A percentile compares a stretch with the other conserved stretches of the same genome.
Conservation (phyloP, 2,329 filamentous ascomycete species). For the Harringtonia lauricola region DNA sequence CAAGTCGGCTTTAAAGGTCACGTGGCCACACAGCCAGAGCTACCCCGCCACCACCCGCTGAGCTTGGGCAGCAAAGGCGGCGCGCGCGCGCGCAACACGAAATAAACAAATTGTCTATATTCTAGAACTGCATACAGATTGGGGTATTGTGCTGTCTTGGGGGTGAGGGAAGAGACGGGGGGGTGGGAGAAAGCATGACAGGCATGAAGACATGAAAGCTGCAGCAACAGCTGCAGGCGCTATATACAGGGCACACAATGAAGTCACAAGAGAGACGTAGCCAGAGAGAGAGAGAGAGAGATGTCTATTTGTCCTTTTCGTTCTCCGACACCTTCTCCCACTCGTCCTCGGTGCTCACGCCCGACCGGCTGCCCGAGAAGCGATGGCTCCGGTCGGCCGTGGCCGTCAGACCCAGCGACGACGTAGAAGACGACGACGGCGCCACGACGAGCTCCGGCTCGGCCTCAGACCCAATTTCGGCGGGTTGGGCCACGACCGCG, state of each 20-base stretch:
- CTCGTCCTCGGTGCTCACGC: constrained; percentile 79
- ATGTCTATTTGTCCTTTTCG: constrained; percentile 1
- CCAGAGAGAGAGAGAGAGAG: not conserved
- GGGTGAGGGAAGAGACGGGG: not conserved
- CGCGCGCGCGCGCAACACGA: too few relatives aligned
- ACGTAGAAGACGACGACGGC: constrained; percentile 17
- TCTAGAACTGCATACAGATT: too few relatives aligned
- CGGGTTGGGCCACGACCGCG: not conserved
- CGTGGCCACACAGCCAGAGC: not conserved
- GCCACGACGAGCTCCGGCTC: not conserved
- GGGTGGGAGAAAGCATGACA: too few relatives aligned
- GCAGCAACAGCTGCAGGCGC: too few relatives aligned
- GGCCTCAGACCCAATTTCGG: too few relatives aligned
- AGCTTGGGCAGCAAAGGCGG: too few relatives aligned
- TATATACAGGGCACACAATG: too few relatives aligned
- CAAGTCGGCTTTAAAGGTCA: not conserved
- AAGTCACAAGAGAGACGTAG: too few relatives aligned
- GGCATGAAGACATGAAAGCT: too few relatives aligned
- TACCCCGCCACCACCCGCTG: not conserved
- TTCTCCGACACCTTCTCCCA: constrained; percentile 90
- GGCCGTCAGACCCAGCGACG: constrained; percentile 7
- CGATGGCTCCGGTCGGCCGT: constrained; percentile 1
- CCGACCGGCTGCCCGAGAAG: constrained; percentile 36
- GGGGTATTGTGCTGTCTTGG: not conserved
- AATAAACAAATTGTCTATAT: not conserved